Percentiles rank a stretch among this genome's conserved stretches.
These are phyloP conservation scores for Neofusicoccum umdonicola DNA, from an alignment of 2,329 filamentous ascomycete genomes.

Conservation along the genomic window DNA sequence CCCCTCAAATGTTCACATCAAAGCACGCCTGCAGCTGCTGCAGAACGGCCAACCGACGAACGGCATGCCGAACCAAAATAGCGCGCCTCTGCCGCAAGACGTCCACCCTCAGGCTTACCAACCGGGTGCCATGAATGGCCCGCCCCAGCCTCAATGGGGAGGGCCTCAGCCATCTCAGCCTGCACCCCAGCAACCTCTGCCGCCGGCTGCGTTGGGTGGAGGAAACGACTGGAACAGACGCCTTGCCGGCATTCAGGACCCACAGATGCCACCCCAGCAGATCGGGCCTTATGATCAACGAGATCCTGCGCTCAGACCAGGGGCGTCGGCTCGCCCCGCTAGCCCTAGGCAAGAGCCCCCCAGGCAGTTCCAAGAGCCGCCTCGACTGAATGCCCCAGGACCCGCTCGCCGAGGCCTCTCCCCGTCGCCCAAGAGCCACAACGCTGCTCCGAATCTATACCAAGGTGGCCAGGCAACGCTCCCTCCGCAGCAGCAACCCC, in stretches of 20 bases:
- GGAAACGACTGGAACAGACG: conserved; percentile 62
- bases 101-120: conserved; percentile 95
- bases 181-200: conserved; percentile 64
- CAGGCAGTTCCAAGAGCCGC: conserved; percentile 66
- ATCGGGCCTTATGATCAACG: conserved; percentile 80
- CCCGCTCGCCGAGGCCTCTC: conserved; percentile 52
- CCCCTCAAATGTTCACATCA: conserved; percentile 91
- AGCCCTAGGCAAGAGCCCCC: conserved; percentile 74
- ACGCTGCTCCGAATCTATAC: conserved; percentile 54
- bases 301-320: conserved; percentile 65
- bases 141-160: conserved; percentile 86
- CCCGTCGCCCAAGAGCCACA: conserved; percentile 59
- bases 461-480: conserved; percentile 29
- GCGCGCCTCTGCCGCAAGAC: conserved; percentile 87
- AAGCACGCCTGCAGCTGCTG: conserved; percentile 85
- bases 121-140: conserved; percentile 74
- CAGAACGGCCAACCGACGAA: conserved; percentile 72
- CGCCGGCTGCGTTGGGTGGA: conserved; percentile 45
- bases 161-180: conserved; percentile 63
- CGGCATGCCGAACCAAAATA: conserved; percentile 68
- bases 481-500: conserved; percentile 25
- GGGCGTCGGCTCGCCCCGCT: conserved; percentile 61
- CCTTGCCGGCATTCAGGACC: conserved; percentile 72
- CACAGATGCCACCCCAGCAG: conserved; percentile 63
- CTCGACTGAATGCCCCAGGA: conserved; percentile 52